Base-by-base conservation (phyloP, 2,329 filamentous ascomycete genomes). In the Coniochaeta sp. region DNA sequence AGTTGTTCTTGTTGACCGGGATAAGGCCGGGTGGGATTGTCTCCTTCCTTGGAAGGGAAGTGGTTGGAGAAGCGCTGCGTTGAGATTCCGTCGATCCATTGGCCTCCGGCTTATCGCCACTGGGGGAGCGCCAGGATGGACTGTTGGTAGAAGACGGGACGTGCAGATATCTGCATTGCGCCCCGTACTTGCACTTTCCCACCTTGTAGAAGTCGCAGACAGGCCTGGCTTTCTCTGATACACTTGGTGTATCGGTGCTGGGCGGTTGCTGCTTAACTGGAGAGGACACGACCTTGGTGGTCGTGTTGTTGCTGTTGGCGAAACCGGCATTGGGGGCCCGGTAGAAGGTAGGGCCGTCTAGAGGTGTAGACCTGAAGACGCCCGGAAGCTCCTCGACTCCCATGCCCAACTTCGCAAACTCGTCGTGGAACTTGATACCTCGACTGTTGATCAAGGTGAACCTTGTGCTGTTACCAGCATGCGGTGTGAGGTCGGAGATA, bases 401-500 rank as follows among this genome's bases (percentile, higher is more conserved):
- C 53, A 84, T 65, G 18, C 69, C 71, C 20, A 83, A 70, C 38
- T 68, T 73, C 42, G 68, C 65, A 52, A 81, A 84, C 53, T 83
- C 75, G 2, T 68, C 64, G 55, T 78, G 75, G 55, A 80, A 42
- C 12, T 42, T 42, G 38, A 42, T 42, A 2, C 38, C 38, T 2
- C 22, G 38, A 42, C 38, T 63, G 53, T 72, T 73, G 40, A 85
- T 62, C 10, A 84, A 73, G 0, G 80, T 83, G 53, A 84, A 74
- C 49, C 73, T 72, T 22, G 78, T 71, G 7, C 65, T 63, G 52
- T 73, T 70, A 40, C 73, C 74, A 40, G 66, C 67, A 58, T 78
- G 77, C 7, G 77, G 76, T 5, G 72, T 76, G 24, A 86, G 67
- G 47, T 82, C 71, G 7, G 77, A 74, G 45, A 82, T 65, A 60